Evolutionary conservation across 2,329 filamentous ascomycete species (phyloP).

Genomic region (Ascocoryne sarcoides): DNA sequence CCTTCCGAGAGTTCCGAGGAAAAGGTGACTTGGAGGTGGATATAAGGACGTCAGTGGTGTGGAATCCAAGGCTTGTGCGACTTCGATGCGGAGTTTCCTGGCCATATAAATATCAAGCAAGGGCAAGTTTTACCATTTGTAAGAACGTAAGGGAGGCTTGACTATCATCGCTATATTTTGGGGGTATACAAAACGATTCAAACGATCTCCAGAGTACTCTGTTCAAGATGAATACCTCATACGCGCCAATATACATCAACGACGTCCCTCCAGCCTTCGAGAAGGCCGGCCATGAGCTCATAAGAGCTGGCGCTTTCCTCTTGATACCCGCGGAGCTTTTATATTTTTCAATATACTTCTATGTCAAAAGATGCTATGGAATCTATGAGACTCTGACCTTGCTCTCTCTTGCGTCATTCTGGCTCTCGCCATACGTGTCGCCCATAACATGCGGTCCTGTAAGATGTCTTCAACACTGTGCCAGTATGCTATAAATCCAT

Average conservation of each 20-base stretch:
- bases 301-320: slow-evolving; percentile 21
- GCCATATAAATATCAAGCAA: too few relatives aligned
- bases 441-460: slow-evolving; percentile 28
- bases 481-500: slow-evolving; percentile 20
- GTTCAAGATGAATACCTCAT: slow-evolving; percentile 22
- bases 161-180: too few relatives aligned
- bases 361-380: slow-evolving; percentile 17
- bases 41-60: too few relatives aligned
- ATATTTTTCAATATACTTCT: slow-evolving; percentile 29
- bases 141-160: too few relatives aligned
- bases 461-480: slow-evolving; percentile 29
- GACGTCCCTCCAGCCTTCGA: slow-evolving; percentile 16
- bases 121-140: too few relatives aligned
- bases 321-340: slow-evolving; percentile 24
- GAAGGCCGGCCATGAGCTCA: slow-evolving; percentile 21
- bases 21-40: too few relatives aligned
- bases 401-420: slow-evolving; percentile 20
- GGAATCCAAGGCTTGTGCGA: too few relatives aligned
- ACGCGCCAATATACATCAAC: slow-evolving; percentile 11
- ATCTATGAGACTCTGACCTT: slow-evolving; percentile 20
- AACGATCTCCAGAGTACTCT: too few relatives aligned
- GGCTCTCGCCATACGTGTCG: slow-evolving; percentile 22
- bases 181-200: too few relatives aligned
- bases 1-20: too few relatives aligned
- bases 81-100: too few relatives aligned